These are phyloP conservation scores for Seminavis robusta DNA, from an alignment of 108 stramenopile genomes.

Conservation along the genomic window DNA sequence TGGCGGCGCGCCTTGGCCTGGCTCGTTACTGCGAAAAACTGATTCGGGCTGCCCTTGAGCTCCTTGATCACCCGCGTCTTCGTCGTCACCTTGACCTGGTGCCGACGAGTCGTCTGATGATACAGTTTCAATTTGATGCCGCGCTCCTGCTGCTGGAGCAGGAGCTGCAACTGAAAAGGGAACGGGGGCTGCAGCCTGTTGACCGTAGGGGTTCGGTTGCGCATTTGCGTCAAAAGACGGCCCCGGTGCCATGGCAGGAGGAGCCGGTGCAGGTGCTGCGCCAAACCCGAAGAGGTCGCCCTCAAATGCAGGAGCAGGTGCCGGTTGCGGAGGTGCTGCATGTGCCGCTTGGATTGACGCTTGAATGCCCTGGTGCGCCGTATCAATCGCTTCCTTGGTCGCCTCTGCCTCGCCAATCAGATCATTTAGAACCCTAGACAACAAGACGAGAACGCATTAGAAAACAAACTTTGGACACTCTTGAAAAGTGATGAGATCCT, in stretches of 20 bases:
- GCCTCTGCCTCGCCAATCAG: constrained; percentile 62
- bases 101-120: neutral
- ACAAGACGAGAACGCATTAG: neutral
- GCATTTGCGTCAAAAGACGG: too few species aligned
- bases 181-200: too few species aligned
- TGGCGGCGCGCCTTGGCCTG: too few species aligned
- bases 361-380: constrained; percentile 12
- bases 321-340: constrained; percentile 4
- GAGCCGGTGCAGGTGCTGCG: constrained; percentile 2
- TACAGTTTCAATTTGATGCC: neutral
- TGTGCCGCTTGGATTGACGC: constrained; percentile 12
- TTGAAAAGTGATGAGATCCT: neutral
- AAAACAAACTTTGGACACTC: neutral
- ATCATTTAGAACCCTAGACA: constrained; percentile 40
- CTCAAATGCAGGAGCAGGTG: constrained; percentile 36
- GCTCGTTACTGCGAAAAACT: too few species aligned
- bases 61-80: too few species aligned
- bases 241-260: too few species aligned
- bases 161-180: neutral
- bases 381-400: constrained; percentile 46
- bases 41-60: too few species aligned
- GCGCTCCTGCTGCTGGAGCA: neutral
- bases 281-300: constrained; percentile 28
- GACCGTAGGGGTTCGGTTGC: too few species aligned
- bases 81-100: too few species aligned